Percentiles rank a stretch among this genome's conserved stretches.
Evolutionary conservation across 2,329 filamentous ascomycete genomes (phyloP).

Genomic region (Fusarium sp.): DNA sequence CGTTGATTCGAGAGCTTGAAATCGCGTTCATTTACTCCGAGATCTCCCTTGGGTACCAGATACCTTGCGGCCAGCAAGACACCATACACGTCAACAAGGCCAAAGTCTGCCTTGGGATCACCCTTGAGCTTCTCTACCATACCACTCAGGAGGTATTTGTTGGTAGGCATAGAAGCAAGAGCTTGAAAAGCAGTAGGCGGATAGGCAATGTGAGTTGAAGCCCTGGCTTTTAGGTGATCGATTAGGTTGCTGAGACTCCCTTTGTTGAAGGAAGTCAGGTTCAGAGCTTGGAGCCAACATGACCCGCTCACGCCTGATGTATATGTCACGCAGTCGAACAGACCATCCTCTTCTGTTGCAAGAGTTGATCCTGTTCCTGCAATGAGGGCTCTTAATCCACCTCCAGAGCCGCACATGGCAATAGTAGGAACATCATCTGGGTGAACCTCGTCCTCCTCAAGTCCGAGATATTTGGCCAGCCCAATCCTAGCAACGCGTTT

Average conservation of each 20-base stretch:
- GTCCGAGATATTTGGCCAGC: slow-evolving; percentile 84
- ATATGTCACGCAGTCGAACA: slow-evolving; percentile 96
- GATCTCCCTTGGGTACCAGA: slow-evolving; percentile 85
- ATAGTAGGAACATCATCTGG: slow-evolving; percentile 94
- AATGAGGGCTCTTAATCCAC: slow-evolving; percentile 89
- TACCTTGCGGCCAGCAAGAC: slow-evolving; percentile 86
- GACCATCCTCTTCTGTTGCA: slow-evolving; percentile 85
- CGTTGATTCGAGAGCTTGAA: slow-evolving; percentile 93
- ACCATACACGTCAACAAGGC: slow-evolving; percentile 94
- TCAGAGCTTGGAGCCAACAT: slow-evolving; percentile 94
- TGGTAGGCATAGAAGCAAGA: slow-evolving; percentile 90
- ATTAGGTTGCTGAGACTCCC: slow-evolving; percentile 79
- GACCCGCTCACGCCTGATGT: slow-evolving; percentile 96
- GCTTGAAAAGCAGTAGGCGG: slow-evolving; percentile 86
- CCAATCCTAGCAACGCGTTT: slow-evolving; percentile 78
- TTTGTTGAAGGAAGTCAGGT: slow-evolving; percentile 78
- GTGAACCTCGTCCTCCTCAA: slow-evolving; percentile 86
- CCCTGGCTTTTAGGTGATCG: slow-evolving; percentile 86
- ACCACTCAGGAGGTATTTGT: slow-evolving; percentile 89
- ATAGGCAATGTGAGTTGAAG: slow-evolving; percentile 92
- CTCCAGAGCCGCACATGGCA: slow-evolving; percentile 94
- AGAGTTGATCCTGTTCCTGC: slow-evolving; percentile 91
- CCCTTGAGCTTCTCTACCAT: slow-evolving; percentile 93
- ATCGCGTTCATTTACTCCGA: slow-evolving; percentile 79
- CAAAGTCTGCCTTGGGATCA: slow-evolving; percentile 78